phyloP scores from a whole-genome alignment of 2,329 filamentous ascomycete genomes.

The Trichoderma citrinoviride region DNA sequence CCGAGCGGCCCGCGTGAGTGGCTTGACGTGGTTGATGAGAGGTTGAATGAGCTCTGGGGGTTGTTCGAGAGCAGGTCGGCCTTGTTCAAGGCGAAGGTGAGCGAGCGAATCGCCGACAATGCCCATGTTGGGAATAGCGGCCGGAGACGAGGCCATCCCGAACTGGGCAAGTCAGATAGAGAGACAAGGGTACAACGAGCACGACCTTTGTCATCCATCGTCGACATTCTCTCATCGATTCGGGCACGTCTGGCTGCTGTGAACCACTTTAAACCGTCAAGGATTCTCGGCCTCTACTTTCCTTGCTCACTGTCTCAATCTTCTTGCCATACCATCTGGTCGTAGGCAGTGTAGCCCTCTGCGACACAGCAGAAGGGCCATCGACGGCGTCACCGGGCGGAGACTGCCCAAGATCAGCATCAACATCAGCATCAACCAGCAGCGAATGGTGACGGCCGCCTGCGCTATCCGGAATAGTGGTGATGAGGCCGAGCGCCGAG shows the following conservation, averaged over 20 bases:
- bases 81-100: not conserved
- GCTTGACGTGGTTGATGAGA: conserved; percentile 10
- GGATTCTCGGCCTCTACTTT: not conserved
- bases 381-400: not conserved
- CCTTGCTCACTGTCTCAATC: not conserved
- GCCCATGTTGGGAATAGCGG: conserved; percentile 5
- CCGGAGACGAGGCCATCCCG: not conserved
- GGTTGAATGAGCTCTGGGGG: not conserved
- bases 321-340: not conserved
- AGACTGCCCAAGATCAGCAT: not conserved
- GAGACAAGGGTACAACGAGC: not conserved
- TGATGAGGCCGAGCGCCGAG: conserved; percentile 8
- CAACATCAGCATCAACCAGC: not conserved
- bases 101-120: conserved; percentile 1
- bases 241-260: not conserved
- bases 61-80: not conserved
- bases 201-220: not conserved
- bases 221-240: not conserved
- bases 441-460: not conserved
- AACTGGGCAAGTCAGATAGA: not conserved
- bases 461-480: conserved; percentile 3
- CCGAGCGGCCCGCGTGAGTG: conserved; percentile 18
- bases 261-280: not conserved
- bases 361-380: not conserved
- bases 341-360: not conserved